phyloP scores from a whole-genome alignment of 768 basidiomycete species.

The Cystobasidium tubakii region DNA sequence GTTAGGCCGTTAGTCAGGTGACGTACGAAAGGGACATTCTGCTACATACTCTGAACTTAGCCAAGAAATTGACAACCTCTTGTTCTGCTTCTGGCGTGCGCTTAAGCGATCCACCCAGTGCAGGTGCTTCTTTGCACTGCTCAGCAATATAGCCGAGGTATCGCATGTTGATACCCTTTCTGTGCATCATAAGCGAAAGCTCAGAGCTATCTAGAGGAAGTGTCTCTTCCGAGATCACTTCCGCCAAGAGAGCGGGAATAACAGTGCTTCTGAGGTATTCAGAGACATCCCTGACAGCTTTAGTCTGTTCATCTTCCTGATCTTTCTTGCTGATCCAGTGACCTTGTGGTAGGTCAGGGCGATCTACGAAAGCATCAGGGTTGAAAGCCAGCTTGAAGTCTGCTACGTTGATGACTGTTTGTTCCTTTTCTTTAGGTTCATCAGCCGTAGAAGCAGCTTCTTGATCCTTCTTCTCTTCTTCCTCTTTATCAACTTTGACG shows the following conservation, averaged over 20 bases:
- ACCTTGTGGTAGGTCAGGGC: conserved; percentile 46
- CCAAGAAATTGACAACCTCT: conserved; percentile 44
- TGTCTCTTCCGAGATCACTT: conserved; percentile 47
- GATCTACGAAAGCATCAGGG: conserved; percentile 53
- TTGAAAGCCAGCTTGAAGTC: conserved; percentile 52
- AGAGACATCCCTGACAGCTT: conserved; percentile 52
- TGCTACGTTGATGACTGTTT: conserved; percentile 49
- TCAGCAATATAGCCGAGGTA: conserved; percentile 50
- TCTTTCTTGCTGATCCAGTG: conserved; percentile 40
- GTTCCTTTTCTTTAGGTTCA: conserved; percentile 35
- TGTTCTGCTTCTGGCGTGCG: conserved; percentile 42
- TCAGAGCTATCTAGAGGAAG: conserved; percentile 50
- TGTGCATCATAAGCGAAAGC: conserved; percentile 50
- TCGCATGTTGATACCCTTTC: conserved; percentile 53
- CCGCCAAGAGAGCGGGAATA: conserved; percentile 44
- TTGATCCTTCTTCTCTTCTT: conserved; percentile 38
- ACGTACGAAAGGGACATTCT: not conserved
- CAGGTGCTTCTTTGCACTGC: conserved; percentile 9
- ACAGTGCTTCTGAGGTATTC: conserved; percentile 50
- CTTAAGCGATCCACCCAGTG: not conserved
- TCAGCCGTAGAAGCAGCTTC: conserved; percentile 8
- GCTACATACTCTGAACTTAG: conserved; percentile 38
- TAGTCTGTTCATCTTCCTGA: conserved; percentile 50
- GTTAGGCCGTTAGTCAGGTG: not conserved
- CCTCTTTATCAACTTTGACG: conserved; percentile 45